These are phyloP conservation scores for Debaryomyces singareniensis DNA, from an alignment of 1,139 yeast species.

Conservation along the genomic window DNA sequence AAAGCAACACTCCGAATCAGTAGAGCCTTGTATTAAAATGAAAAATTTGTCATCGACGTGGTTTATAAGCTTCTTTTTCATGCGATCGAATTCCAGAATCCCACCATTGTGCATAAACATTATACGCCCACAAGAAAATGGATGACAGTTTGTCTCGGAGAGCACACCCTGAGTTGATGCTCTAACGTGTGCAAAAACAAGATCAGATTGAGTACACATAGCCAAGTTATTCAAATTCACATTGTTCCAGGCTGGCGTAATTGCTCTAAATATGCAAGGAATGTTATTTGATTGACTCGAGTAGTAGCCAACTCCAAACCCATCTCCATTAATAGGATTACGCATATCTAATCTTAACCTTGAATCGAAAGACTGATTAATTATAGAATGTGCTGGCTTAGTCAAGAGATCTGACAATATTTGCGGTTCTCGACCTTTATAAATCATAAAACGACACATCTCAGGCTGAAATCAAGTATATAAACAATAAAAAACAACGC, in stretches of 20 bases:
- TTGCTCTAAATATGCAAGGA: slow-evolving; percentile 70
- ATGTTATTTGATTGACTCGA: slow-evolving; percentile 40
- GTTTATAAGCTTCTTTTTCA: slow-evolving; percentile 66
- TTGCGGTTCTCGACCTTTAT: slow-evolving; percentile 64
- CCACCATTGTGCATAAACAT: slow-evolving; percentile 99
- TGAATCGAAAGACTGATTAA: slow-evolving; percentile 91
- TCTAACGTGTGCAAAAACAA: slow-evolving; percentile 92
- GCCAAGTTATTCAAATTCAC: slow-evolving; percentile 80
- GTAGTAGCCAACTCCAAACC: slow-evolving; percentile 96
- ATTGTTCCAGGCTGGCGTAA: slow-evolving; percentile 98
- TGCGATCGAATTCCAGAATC: slow-evolving; percentile 61
- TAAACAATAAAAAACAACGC: no score
- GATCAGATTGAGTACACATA: slow-evolving; percentile 73
- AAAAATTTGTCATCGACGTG: slow-evolving; percentile 79
- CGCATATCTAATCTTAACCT: slow-evolving; percentile 78
- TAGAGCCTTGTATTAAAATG: slow-evolving; percentile 79
- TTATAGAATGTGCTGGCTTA: slow-evolving; percentile 93
- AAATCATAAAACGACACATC: slow-evolving; percentile 48
- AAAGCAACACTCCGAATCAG: slow-evolving; percentile 94
- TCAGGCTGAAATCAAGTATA: no score
- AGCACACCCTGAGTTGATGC: slow-evolving; percentile 95
- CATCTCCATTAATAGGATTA: slow-evolving; percentile 95
- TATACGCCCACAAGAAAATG: slow-evolving; percentile 76
- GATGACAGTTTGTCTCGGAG: slow-evolving; percentile 94
- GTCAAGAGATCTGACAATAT: slow-evolving; percentile 81